Evolutionary conservation across 805 yeast species (phyloP).

Genomic region (Phaffomyces opuntiae): DNA sequence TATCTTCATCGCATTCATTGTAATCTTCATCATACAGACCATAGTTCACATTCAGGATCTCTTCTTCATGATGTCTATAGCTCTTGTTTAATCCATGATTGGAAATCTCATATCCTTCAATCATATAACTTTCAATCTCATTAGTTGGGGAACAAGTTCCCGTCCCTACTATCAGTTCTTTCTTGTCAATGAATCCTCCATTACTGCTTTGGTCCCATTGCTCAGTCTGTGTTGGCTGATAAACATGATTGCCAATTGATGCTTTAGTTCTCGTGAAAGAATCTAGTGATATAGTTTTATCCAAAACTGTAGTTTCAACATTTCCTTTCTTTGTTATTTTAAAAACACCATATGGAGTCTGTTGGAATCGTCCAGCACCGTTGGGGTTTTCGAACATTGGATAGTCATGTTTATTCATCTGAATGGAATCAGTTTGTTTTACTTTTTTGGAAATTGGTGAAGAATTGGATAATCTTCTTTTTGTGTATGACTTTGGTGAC

Average conservation of each 20-base stretch:
- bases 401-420: constrained; percentile 10
- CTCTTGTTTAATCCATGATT: constrained; percentile 12
- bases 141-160: constrained; percentile 14
- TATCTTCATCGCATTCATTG: constrained; percentile 15
- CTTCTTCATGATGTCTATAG: constrained; percentile 18
- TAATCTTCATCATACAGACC: constrained; percentile 18
- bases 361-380: constrained; percentile 17
- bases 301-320: constrained; percentile 15
- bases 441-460: constrained; percentile 26
- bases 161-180: neutral
- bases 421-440: constrained; percentile 8
- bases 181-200: neutral
- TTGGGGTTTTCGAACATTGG: constrained; percentile 20
- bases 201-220: neutral
- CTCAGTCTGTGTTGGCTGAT: neutral
- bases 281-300: constrained; percentile 10
- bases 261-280: constrained; percentile 2
- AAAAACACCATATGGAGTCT: constrained; percentile 21
- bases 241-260: too few species aligned
- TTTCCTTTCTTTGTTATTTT: constrained; percentile 15
- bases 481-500: constrained; percentile 5
- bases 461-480: constrained; percentile 30
- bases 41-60: constrained; percentile 20
- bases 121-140: constrained; percentile 22
- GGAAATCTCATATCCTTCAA: constrained; percentile 19